phyloP scores from a whole-genome alignment of 257 asterid species.

The Capsicum baccatum region DNA sequence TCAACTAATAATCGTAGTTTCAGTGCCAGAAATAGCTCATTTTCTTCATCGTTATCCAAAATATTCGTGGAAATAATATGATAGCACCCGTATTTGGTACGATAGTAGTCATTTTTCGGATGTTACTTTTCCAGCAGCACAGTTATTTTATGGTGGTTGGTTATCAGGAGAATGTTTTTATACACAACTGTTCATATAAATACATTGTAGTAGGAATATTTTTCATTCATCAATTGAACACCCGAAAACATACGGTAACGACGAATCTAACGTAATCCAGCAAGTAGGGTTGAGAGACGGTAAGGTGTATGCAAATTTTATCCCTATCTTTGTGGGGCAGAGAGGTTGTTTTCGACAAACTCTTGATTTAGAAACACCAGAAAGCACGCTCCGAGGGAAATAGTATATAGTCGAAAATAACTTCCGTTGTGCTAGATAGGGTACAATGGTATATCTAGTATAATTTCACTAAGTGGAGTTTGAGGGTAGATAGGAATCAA shows the following conservation, averaged over 20 bases:
- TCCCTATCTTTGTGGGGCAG: no score
- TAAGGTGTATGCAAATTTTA: no score
- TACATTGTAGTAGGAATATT: background rate
- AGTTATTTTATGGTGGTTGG: background rate
- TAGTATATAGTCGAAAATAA: background rate
- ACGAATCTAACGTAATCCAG: no score
- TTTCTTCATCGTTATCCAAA: background rate
- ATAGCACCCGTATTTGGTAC: background rate
- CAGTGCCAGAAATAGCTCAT: background rate
- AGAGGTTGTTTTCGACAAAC: no score
- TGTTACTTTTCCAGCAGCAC: background rate
- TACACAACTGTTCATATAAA: background rate
- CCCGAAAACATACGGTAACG: no score
- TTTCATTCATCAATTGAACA: background rate
- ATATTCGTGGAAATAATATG: background rate
- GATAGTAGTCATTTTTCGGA: background rate
- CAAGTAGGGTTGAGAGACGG: no score
- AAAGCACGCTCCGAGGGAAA: background rate
- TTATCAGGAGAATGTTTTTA: background rate
- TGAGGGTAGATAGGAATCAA: no score
- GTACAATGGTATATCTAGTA: no score
- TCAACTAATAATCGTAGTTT: background rate
- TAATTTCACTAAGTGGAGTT: no score
- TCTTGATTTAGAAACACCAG: no score
- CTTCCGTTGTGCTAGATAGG: background rate